Conservation (phyloP, 345 rosid species). For the Reutealis trisperma region DNA sequence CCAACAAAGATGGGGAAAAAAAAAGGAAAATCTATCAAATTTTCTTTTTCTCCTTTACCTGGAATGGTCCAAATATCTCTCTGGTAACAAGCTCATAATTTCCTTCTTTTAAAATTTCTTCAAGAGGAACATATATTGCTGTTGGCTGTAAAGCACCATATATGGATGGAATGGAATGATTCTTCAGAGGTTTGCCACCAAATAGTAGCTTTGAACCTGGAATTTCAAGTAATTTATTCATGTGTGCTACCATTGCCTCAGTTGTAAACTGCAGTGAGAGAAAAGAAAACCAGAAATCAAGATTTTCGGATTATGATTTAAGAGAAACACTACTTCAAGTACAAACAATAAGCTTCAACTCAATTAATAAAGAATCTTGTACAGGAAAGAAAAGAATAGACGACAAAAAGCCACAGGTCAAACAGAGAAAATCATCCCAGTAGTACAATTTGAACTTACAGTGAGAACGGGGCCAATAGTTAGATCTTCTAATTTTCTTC, state of each 20-base stretch:
- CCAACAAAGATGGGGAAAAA: background rate
- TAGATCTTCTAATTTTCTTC: conserved; percentile 89
- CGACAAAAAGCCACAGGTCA: background rate
- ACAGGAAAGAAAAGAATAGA: background rate
- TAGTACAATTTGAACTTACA: conserved; percentile 47
- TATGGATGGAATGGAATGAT: conserved; percentile 84
- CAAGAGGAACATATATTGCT: conserved; percentile 79
- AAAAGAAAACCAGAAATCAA: conserved; percentile 6
- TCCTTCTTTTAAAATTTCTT: conserved; percentile 74
- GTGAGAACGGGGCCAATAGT: conserved; percentile 95
- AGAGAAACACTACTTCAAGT: background rate
- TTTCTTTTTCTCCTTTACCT: conserved; percentile 48
- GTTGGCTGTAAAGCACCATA: conserved; percentile 95
- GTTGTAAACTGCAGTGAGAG: conserved; percentile 63
- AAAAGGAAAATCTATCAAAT: background rate
- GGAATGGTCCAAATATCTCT: conserved; percentile 97
- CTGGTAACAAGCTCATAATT: conserved; percentile 75
- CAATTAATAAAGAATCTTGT: background rate
- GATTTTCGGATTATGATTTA: background rate
- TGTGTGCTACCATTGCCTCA: conserved; percentile 83
- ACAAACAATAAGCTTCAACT: background rate
- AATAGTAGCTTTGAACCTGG: conserved; percentile 85
- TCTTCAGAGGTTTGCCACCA: conserved; percentile 74
- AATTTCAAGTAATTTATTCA: conserved; percentile 72
- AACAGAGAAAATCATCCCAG: background rate